Conservation (phyloP, 805 yeast genomes). For the Pichia deserticola region DNA sequence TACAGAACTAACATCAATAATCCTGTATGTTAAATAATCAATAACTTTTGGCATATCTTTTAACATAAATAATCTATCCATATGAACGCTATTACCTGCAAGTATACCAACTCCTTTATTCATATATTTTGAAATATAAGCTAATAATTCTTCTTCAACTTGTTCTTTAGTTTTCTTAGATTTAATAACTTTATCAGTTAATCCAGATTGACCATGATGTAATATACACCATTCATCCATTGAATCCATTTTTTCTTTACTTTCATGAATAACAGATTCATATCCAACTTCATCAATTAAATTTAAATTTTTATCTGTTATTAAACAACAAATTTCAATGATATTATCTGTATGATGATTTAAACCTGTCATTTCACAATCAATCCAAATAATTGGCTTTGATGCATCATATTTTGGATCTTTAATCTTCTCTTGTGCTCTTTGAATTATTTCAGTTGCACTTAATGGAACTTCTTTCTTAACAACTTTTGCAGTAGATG, state of each 20-base stretch:
- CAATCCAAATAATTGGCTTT: conserved; percentile 76
- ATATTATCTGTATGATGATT: conserved; percentile 74
- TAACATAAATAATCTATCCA: conserved; percentile 80
- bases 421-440: conserved; percentile 3
- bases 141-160: conserved; percentile 61
- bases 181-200: conserved; percentile 60
- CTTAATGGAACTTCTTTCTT: not conserved
- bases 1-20: conserved; percentile 84
- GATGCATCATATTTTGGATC: conserved; percentile 5
- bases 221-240: conserved; percentile 88
- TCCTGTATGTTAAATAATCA: conserved; percentile 60
- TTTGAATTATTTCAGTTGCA: conserved; percentile 4
- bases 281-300: conserved; percentile 64
- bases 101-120: conserved; percentile 56
- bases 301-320: conserved; percentile 78
- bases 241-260: conserved; percentile 47
- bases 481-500: not conserved
- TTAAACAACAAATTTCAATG: conserved; percentile 83
- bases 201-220: conserved; percentile 75
- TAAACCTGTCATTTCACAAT: conserved; percentile 98
- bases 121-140: conserved; percentile 51
- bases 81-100: conserved; percentile 90
- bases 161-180: conserved; percentile 44
- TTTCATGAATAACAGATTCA: conserved; percentile 73
- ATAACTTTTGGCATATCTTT: conserved; percentile 73